Percentiles rank a stretch among this genome's conserved stretches.
These are phyloP conservation scores for Pittosporum tobira DNA, from an alignment of 129 eudicot genomes.

Conservation along the genomic window DNA sequence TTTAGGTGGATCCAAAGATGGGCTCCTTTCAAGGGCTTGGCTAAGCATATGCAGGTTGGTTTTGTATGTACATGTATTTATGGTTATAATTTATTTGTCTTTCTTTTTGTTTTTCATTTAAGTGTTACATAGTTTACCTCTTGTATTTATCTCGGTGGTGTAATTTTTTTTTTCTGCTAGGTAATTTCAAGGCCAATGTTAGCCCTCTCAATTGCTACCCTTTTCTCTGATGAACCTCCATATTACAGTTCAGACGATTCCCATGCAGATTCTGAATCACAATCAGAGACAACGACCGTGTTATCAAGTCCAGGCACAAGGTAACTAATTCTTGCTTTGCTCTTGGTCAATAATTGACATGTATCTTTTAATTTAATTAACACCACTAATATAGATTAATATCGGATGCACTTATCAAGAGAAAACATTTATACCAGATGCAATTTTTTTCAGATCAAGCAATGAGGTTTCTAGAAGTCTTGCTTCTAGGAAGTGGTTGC, in stretches of 20 bases:
- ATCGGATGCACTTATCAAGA: slow-evolving; percentile 5
- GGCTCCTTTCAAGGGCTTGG: slow-evolving; percentile 42
- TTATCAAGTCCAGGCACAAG: slow-evolving; percentile 25
- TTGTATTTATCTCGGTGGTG: neutral
- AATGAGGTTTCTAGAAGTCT: slow-evolving; percentile 19
- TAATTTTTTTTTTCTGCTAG: slow-evolving; percentile 24
- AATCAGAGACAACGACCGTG: slow-evolving; percentile 22
- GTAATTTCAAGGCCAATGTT: slow-evolving; percentile 59
- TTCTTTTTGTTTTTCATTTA: too few species aligned
- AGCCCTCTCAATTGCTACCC: slow-evolving; percentile 53
- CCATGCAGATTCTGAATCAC: slow-evolving; percentile 14
- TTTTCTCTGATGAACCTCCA: slow-evolving; percentile 32
- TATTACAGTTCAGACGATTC: slow-evolving; percentile 28
- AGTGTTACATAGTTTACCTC: neutral
- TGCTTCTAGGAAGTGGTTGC: slow-evolving; percentile 37
- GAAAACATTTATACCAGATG: too few species aligned
- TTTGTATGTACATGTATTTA: neutral
- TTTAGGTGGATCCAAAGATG: slow-evolving; percentile 66
- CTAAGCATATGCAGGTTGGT: slow-evolving; percentile 53
- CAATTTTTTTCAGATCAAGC: slow-evolving; percentile 25
- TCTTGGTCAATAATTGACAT: neutral
- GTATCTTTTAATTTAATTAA: neutral
- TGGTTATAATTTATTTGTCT: neutral
- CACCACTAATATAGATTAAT: neutral
- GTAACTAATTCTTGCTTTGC: slow-evolving; percentile 24